phyloP scores from a whole-genome alignment of 2,329 filamentous ascomycete species.

The Botrytis galanthina region DNA sequence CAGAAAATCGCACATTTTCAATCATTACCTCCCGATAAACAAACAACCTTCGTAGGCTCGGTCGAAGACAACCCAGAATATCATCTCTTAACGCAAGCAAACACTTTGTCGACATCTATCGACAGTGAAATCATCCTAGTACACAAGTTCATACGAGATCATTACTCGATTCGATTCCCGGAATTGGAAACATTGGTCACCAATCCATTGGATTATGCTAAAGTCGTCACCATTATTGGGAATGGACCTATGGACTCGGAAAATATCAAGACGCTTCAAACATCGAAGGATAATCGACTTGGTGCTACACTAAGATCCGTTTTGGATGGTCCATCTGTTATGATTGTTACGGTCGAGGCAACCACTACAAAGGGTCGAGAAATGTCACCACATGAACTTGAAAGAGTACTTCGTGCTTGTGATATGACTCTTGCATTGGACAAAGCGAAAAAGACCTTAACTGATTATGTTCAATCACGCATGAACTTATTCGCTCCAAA shows the following conservation, averaged over 20 bases:
- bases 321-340: slow-evolving; percentile 83
- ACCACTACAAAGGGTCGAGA: slow-evolving; percentile 82
- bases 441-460: slow-evolving; percentile 79
- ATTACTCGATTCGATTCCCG: slow-evolving; percentile 91
- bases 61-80: slow-evolving; percentile 93
- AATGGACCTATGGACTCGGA: slow-evolving; percentile 83
- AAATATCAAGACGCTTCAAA: slow-evolving; percentile 76
- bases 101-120: slow-evolving; percentile 85
- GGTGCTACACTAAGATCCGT: slow-evolving; percentile 74
- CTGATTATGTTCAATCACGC: slow-evolving; percentile 91
- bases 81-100: slow-evolving; percentile 81
- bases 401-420: slow-evolving; percentile 73
- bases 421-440: slow-evolving; percentile 87
- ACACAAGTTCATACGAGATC: slow-evolving; percentile 94
- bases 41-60: slow-evolving; percentile 68
- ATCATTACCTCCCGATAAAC: slow-evolving; percentile 62
- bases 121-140: slow-evolving; percentile 89
- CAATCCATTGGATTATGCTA: slow-evolving; percentile 91
- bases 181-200: slow-evolving; percentile 88
- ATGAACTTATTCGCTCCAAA: slow-evolving; percentile 98
- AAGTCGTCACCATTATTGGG: slow-evolving; percentile 87
- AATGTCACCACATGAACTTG: slow-evolving; percentile 72
- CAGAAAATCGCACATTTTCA: slow-evolving; percentile 82
- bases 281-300: slow-evolving; percentile 74
- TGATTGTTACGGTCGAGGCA: slow-evolving; percentile 94